Conservation (phyloP, 495 filamentous ascomycete genomes). For the Daldinia loculata region DNA sequence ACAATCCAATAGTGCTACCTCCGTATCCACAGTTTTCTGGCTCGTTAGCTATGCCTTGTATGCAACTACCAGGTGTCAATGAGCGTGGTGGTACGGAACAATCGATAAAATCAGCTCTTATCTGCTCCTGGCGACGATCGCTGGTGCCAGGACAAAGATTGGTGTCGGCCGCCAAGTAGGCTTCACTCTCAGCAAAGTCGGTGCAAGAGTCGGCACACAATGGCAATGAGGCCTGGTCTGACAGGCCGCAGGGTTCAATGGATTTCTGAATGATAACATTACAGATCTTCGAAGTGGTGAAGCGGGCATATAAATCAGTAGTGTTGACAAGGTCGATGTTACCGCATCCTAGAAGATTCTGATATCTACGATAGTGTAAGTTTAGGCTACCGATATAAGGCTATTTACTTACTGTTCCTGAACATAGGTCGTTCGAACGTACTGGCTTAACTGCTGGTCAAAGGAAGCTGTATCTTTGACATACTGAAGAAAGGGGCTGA, state of each 20-base stretch:
- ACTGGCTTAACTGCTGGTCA: slow-evolving; percentile 76
- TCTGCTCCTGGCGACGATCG: slow-evolving; percentile 72
- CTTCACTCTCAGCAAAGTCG: slow-evolving; percentile 85
- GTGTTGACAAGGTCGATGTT: slow-evolving; percentile 81
- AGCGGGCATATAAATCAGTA: slow-evolving; percentile 89
- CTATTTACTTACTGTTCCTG: slow-evolving; percentile 70
- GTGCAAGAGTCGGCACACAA: slow-evolving; percentile 93
- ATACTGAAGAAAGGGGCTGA: slow-evolving; percentile 85
- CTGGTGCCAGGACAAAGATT: slow-evolving; percentile 73
- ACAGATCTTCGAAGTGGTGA: slow-evolving; percentile 91
- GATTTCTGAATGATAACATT: slow-evolving; percentile 96
- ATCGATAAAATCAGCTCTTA: slow-evolving; percentile 90
- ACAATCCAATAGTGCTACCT: slow-evolving; percentile 82
- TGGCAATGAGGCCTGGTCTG: slow-evolving; percentile 69
- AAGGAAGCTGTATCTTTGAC: slow-evolving; percentile 81
- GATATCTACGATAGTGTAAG: slow-evolving; percentile 64
- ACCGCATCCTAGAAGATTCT: slow-evolving; percentile 80
- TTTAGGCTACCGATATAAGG: not conserved
- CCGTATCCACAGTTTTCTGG: slow-evolving; percentile 87
- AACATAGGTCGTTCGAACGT: slow-evolving; percentile 78
- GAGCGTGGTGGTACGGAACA: slow-evolving; percentile 84
- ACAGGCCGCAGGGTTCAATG: slow-evolving; percentile 71
- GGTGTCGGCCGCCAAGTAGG: slow-evolving; percentile 78
- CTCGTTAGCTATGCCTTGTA: slow-evolving; percentile 81
- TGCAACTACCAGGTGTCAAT: slow-evolving; percentile 73